These are phyloP conservation scores for Omphalotus olearius DNA, from an alignment of 1,284 basidiomycete species.

Conservation along the genomic window DNA sequence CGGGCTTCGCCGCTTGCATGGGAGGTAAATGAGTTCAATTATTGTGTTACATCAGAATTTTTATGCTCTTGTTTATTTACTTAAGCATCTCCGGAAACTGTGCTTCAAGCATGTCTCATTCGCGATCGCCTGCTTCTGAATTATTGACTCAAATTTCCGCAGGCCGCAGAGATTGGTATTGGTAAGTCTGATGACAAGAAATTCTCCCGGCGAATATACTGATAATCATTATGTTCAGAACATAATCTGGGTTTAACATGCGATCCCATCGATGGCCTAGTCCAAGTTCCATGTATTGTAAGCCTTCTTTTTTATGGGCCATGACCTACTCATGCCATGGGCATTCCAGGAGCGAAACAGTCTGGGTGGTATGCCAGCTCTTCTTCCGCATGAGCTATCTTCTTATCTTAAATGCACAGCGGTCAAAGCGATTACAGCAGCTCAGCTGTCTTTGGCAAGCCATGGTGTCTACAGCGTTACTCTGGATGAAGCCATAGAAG, in stretches of 20 bases:
- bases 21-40: conserved; percentile 49
- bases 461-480: conserved; percentile 85
- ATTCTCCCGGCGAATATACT: conserved; percentile 9
- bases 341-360: conserved; percentile 72
- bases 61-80: background rate
- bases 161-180: conserved; percentile 95
- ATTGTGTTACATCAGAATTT: background rate
- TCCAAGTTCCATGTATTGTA: conserved; percentile 94
- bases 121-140: conserved; percentile 2
- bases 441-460: conserved; percentile 90
- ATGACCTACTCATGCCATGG: conserved; percentile 1
- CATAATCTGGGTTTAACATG: conserved; percentile 89
- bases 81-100: conserved; percentile 73
- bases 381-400: background rate
- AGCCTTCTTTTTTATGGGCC: conserved; percentile 24
- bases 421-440: conserved; percentile 88
- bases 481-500: conserved; percentile 94
- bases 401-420: conserved; percentile 35
- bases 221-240: conserved; percentile 41
- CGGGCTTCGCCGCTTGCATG: conserved; percentile 92
- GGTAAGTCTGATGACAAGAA: conserved; percentile 37
- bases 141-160: conserved; percentile 16
- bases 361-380: conserved; percentile 58
- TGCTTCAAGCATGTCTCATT: conserved; percentile 50
- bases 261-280: conserved; percentile 89